phyloP scores from a whole-genome alignment of 345 rosid species.

The Limnanthes douglasii region DNA sequence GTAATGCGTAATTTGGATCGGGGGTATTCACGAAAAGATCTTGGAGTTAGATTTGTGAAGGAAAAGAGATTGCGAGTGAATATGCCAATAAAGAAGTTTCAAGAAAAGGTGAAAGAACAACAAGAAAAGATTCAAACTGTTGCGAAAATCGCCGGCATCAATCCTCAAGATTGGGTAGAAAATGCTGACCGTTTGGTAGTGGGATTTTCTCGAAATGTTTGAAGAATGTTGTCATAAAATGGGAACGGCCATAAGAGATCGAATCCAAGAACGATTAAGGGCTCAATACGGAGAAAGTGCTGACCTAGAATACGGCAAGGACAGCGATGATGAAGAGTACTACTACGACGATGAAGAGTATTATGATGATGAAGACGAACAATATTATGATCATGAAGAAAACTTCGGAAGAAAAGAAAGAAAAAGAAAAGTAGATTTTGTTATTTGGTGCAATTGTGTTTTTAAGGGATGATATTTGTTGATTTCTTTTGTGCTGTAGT shows the following conservation, averaged over 20 bases:
- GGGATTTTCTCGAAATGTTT: conserved; percentile 93
- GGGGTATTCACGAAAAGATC: conserved; percentile 35
- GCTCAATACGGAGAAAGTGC: conserved; percentile 21
- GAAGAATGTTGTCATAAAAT: conserved; percentile 99
- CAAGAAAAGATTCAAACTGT: conserved; percentile 36
- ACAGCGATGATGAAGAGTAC: conserved; percentile 21
- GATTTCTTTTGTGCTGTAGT: too few species aligned
- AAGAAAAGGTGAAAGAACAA: conserved; percentile 32
- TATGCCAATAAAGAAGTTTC: conserved; percentile 25
- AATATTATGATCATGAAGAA: conserved; percentile 30
- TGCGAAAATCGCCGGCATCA: conserved; percentile 24
- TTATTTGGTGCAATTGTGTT: too few species aligned
- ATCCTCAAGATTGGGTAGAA: conserved; percentile 86
- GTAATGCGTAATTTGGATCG: conserved; percentile 39
- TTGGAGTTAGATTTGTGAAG: conserved; percentile 44
- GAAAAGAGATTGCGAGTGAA: conserved; percentile 34
- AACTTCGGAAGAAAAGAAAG: conserved; percentile 18
- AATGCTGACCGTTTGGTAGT: conserved; percentile 98
- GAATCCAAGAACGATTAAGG: conserved; percentile 65
- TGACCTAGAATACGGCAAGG: conserved; percentile 19
- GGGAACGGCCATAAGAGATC: conserved; percentile 83
- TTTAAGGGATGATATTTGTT: too few species aligned
- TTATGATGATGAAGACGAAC: conserved; percentile 24
- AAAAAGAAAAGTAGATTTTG: conserved; percentile 6
- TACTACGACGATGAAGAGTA: conserved; percentile 32